Conservation (phyloP, 148 eudicot genomes). For the Linanthus parryae region DNA sequence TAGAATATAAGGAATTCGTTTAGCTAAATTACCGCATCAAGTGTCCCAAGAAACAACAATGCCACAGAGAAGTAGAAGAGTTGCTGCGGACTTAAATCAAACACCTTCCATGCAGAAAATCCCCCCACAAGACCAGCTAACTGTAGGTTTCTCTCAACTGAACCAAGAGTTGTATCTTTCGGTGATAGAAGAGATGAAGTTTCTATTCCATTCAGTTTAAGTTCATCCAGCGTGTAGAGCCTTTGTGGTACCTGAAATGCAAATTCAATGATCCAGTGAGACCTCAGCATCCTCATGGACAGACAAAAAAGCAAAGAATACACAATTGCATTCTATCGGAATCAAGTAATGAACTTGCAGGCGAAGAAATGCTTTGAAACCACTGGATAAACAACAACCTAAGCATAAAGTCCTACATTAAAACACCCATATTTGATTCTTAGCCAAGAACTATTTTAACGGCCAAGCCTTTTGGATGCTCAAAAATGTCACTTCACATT, state of each 20-base stretch:
- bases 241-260: conserved; percentile 89
- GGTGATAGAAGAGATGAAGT: conserved; percentile 72
- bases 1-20: too few relatives aligned
- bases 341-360: too few relatives aligned
- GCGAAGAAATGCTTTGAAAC: too few relatives aligned
- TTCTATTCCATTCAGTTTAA: conserved; percentile 80
- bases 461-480: too few relatives aligned
- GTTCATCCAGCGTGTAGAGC: conserved; percentile 80
- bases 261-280: conserved; percentile 4
- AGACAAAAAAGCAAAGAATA: too few relatives aligned
- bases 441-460: too few relatives aligned
- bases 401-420: too few relatives aligned
- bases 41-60: conserved; percentile 59
- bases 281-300: too few relatives aligned
- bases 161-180: conserved; percentile 72
- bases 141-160: conserved; percentile 75
- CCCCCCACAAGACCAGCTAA: conserved; percentile 64
- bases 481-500: too few relatives aligned
- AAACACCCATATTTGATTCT: too few relatives aligned
- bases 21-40: conserved; percentile 51
- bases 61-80: conserved; percentile 60
- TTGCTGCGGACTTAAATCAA: conserved; percentile 53
- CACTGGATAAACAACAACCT: too few relatives aligned
- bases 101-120: conserved; percentile 64
- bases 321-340: too few relatives aligned